Conservation (phyloP, 1,139 yeast genomes). For the Saccharomyces hybrid region DNA sequence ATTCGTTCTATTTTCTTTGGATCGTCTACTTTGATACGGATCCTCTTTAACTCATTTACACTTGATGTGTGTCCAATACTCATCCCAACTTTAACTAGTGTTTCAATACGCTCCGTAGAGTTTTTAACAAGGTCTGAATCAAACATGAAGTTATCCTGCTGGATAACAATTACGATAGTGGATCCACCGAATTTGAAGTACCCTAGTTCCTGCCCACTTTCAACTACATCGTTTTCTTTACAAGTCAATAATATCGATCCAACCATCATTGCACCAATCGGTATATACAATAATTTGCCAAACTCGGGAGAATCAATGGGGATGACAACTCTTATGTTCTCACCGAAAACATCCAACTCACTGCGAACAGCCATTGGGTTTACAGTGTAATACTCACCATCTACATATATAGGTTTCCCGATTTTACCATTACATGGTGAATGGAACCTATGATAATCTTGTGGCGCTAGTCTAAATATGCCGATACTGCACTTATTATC, state of each 20-base stretch:
- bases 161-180: conserved; percentile 63
- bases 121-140: conserved; percentile 70
- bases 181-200: conserved; percentile 96
- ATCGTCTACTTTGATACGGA: conserved; percentile 42
- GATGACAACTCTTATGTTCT: conserved; percentile 70
- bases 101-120: conserved; percentile 65
- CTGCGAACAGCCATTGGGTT: conserved; percentile 96
- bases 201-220: conserved; percentile 79
- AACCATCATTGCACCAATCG: conserved; percentile 99
- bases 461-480: conserved; percentile 88
- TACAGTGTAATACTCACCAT: conserved; percentile 91
- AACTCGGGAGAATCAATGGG: conserved; percentile 68
- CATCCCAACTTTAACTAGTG: conserved; percentile 83
- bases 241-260: conserved; percentile 78
- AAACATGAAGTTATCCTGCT: conserved; percentile 40
- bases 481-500: conserved; percentile 53
- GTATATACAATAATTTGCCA: conserved; percentile 69
- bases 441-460: conserved; percentile 93
- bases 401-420: conserved; percentile 58
- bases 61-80: conserved; percentile 72
- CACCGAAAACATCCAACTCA: conserved; percentile 85
- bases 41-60: conserved; percentile 44
- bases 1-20: conserved; percentile 47
- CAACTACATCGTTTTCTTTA: conserved; percentile 48
- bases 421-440: conserved; percentile 73